Conservation (phyloP, 371 early-diverging fungal genomes). For the Apophysomyces variabilis region DNA sequence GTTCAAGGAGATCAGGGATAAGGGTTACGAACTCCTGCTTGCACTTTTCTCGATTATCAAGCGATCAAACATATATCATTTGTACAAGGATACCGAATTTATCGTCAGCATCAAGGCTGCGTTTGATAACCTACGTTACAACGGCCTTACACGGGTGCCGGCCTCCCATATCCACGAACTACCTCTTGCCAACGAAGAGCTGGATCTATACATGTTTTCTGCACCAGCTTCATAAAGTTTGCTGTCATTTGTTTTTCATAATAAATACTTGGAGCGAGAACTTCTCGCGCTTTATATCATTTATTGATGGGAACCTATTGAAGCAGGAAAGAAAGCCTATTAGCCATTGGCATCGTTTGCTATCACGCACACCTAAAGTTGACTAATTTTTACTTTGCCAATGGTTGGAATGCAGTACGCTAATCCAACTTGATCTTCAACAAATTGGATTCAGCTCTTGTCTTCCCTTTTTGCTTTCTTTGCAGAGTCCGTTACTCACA, state of each 20-base stretch:
- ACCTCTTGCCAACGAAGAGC: slow-evolving; percentile 1
- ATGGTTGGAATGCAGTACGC: too few relatives aligned
- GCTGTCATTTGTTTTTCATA: not conserved
- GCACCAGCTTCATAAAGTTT: slow-evolving; percentile 24
- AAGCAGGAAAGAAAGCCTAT: too few relatives aligned
- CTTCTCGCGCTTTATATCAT: too few relatives aligned
- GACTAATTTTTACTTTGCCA: too few relatives aligned
- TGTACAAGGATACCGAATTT: slow-evolving; percentile 30
- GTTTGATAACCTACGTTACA: slow-evolving; percentile 17
- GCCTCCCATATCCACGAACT: not conserved
- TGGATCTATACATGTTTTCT: slow-evolving; percentile 24
- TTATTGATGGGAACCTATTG: too few relatives aligned
- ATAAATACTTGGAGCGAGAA: too few relatives aligned
- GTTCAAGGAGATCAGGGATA: slow-evolving; percentile 25
- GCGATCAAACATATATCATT: slow-evolving; percentile 28
- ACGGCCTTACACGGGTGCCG: slow-evolving; percentile 9
- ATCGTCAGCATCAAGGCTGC: slow-evolving; percentile 26
- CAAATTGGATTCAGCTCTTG: too few relatives aligned
- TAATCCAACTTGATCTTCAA: too few relatives aligned
- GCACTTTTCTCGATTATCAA: slow-evolving; percentile 23
- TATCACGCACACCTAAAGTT: too few relatives aligned
- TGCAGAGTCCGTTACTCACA: too few relatives aligned
- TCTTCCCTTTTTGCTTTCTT: too few relatives aligned
- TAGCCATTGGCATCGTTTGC: too few relatives aligned
- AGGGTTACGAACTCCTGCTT: slow-evolving; percentile 27